Conservation (phyloP, 2,329 filamentous ascomycete species). For the Fusarium piperis region DNA sequence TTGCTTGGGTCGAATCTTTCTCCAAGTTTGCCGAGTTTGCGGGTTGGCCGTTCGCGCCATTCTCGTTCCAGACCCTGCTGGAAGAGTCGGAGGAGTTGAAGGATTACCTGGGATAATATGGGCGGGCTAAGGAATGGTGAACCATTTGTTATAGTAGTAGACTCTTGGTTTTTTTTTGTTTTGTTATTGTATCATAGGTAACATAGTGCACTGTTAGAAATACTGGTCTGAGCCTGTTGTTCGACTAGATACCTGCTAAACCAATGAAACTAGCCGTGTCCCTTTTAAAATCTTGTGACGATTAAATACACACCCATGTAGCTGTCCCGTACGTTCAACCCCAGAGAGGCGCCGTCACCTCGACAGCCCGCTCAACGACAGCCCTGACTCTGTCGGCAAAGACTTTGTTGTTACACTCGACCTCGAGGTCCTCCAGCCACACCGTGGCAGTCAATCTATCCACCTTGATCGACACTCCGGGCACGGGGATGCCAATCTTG, state of each 20-base stretch:
- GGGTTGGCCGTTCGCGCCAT: conserved; percentile 86
- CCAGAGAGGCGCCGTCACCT: conserved; percentile 84
- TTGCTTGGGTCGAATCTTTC: conserved; percentile 98
- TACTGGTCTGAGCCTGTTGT: conserved; percentile 23
- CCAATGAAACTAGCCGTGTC: not conserved
- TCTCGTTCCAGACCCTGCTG: conserved; percentile 84
- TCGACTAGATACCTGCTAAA: not conserved
- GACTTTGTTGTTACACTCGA: conserved; percentile 83
- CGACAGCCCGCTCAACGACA: conserved; percentile 88
- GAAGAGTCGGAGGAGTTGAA: conserved; percentile 80
- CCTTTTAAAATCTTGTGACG: not conserved
- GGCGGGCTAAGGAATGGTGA: conserved; percentile 7
- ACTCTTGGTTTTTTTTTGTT: conserved; percentile 44
- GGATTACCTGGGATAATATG: conserved; percentile 60
- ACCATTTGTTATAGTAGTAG: conserved; percentile 42
- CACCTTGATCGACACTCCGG: conserved; percentile 85
- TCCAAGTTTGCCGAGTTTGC: conserved; percentile 96
- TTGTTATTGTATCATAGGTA: conserved; percentile 47
- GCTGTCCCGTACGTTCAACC: conserved; percentile 46
- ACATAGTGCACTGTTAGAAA: conserved; percentile 38
- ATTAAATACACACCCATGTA: not conserved
- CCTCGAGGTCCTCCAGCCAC: conserved; percentile 91
- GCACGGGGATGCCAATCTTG: conserved; percentile 87
- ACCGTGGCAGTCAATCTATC: conserved; percentile 89
- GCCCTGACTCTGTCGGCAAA: conserved; percentile 86